Percentiles rank a stretch among this genome's conserved stretches.
Conservation (phyloP, 768 basidiomycete genomes). For the Trametes sanguinea region DNA sequence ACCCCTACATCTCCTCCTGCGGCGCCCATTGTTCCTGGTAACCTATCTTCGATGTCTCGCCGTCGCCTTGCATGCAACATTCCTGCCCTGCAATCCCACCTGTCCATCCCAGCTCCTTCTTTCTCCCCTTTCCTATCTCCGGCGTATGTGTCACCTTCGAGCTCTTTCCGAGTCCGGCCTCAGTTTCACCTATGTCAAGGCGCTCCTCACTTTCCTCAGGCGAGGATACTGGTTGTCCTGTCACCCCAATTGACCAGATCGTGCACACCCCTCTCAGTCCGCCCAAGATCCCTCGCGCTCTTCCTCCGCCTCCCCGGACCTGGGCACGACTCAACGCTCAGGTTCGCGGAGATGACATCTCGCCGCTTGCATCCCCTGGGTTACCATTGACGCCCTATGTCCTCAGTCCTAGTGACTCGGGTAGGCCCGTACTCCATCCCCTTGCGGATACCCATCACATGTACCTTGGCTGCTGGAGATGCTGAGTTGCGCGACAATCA, state of each 20-base stretch:
- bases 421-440: constrained; percentile 4
- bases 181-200: background rate
- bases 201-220: constrained; percentile 6
- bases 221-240: constrained; percentile 1
- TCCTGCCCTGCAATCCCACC: constrained; percentile 11
- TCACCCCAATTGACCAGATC: constrained; percentile 19
- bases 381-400: constrained; percentile 7
- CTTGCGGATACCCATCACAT: constrained; percentile 9
- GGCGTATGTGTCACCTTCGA: background rate
- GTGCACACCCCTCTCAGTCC: constrained; percentile 16
- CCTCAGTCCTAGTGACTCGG: background rate
- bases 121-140: background rate
- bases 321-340: constrained; percentile 16
- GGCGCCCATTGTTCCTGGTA: background rate
- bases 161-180: background rate
- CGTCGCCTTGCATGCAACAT: constrained; percentile 19
- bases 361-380: constrained; percentile 3
- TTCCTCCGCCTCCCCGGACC: constrained; percentile 9
- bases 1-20: constrained; percentile 6
- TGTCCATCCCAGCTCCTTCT: constrained; percentile 5
- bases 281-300: constrained; percentile 15
- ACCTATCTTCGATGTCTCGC: constrained; percentile 15
- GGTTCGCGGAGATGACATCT: constrained; percentile 1
- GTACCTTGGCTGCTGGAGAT: background rate
- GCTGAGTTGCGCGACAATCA: background rate